Evolutionary conservation across 371 early-diverging fungal species (phyloP), one percentile per base, ranked within the genome.

Genomic region (Mucor plumbeus): DNA sequence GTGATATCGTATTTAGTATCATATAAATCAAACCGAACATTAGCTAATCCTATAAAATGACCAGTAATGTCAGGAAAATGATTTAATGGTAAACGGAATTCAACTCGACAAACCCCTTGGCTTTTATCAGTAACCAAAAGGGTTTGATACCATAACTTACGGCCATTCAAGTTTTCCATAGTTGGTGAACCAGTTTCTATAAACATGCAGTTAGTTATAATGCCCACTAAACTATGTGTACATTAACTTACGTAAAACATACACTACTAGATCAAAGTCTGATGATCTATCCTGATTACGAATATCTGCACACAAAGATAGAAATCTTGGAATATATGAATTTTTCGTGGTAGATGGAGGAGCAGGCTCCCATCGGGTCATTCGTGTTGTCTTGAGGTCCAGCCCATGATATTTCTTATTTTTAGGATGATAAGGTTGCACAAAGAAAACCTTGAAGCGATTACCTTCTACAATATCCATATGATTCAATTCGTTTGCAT

Each of bases 261-360:
- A 55, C 7, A 82, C 85, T 0, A 81, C 85, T 19, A 92, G 47
- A 60, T 92, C 91, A 15, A 87, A 60, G 47, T 90, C 92, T 6
- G 74, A 72, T 4, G 73, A 58, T 3, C 41, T 60, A 10, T 76
- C 63, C 7, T 71, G 34, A 7, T 59, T 34, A n/a, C 59, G 58
- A 41, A 90, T 61, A 34, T 79, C 69, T 15, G 54, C 71, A 47
- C 86, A 84, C 1, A n/a, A 15, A 0, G 77, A 70, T 13, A 85
- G 60, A 33, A 43, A 67, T 11, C 91, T 79, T 10, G 87, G 85
- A 35, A 36, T 67, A 70, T 87, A 92, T 7, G 57, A 40, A 19
- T 43, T 59, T 10, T 70, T 66, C 1, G 61, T 48, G 15, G 11
- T 34, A 31, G 15, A 0, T 7, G 59, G 50, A 0, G 73, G 65